Conservation (phyloP, 176 grass and related monocot species). For the Oryza nivara region DNA sequence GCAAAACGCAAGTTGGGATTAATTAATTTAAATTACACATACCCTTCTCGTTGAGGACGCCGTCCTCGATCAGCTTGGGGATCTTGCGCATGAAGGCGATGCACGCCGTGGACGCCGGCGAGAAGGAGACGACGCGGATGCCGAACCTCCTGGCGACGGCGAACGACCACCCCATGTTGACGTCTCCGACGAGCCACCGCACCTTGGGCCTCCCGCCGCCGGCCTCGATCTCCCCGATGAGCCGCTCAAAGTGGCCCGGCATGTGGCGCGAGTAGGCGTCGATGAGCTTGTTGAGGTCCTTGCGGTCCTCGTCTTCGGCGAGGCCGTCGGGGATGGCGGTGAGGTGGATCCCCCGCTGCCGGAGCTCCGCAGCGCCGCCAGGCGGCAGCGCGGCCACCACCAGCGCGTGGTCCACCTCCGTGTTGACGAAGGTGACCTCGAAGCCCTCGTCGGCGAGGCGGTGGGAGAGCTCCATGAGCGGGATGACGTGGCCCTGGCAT, state of each 20-base stretch:
- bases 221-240: conserved; percentile 37
- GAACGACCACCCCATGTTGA: conserved; percentile 74
- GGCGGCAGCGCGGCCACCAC: conserved; percentile 38
- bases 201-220: conserved; percentile 17
- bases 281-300: conserved; percentile 59
- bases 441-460: conserved; percentile 66
- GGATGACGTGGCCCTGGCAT: conserved; percentile 68
- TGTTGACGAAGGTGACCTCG: conserved; percentile 84
- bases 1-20: background rate
- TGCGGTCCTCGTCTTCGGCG: conserved; percentile 62
- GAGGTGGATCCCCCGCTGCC: conserved; percentile 46
- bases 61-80: conserved; percentile 52
- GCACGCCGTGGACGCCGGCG: conserved; percentile 45
- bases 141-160: conserved; percentile 49
- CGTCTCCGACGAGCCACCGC: conserved; percentile 60
- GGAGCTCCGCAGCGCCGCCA: conserved; percentile 12
- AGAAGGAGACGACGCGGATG: conserved; percentile 53
- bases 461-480: conserved; percentile 81
- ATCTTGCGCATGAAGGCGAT: conserved; percentile 54
- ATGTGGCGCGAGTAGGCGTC: conserved; percentile 50
- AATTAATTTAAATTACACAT: too few relatives aligned
- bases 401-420: conserved; percentile 60
- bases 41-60: conserved; percentile 65
- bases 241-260: conserved; percentile 34
- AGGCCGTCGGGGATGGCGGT: conserved; percentile 71